These are phyloP conservation scores for Fusarium sp. DNA, from an alignment of 2,329 filamentous ascomycete species.

Conservation along the genomic window DNA sequence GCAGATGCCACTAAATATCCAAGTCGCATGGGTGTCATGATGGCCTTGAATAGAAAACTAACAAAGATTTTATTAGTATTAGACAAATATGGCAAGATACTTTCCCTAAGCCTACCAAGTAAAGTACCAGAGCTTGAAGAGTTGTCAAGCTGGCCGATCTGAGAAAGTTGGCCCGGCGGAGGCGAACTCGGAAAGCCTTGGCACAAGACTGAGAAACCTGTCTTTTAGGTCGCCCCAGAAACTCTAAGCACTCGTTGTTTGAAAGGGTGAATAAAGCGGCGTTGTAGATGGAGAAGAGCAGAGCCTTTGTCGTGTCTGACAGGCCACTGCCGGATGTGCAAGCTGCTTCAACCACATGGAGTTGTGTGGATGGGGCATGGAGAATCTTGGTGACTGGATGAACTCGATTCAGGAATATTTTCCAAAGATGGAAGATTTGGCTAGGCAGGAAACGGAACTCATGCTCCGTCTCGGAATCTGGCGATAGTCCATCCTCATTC, in stretches of 20 bases:
- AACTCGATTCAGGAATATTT: background rate
- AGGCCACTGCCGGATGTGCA: background rate
- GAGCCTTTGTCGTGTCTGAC: background rate
- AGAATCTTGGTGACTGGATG: background rate
- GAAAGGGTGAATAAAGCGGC: background rate
- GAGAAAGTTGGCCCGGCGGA: background rate
- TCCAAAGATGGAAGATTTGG: background rate
- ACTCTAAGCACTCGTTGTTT: background rate
- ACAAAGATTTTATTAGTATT: background rate
- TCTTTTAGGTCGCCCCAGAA: background rate
- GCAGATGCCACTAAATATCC: background rate
- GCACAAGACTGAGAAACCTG: background rate
- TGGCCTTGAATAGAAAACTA: background rate
- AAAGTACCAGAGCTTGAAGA: background rate
- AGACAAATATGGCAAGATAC: too few relatives aligned
- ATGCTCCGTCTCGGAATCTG: background rate
- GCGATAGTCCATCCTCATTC: background rate
- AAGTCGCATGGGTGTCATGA: background rate
- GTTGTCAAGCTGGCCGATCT: background rate
- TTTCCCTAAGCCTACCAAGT: background rate
- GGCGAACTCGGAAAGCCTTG: too few relatives aligned
- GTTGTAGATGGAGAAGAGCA: background rate
- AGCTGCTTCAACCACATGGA: background rate
- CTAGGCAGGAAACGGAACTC: background rate
- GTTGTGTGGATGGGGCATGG: background rate